Conservation (phyloP, 345 rosid species). For the Eucalyptus pauciflora region DNA sequence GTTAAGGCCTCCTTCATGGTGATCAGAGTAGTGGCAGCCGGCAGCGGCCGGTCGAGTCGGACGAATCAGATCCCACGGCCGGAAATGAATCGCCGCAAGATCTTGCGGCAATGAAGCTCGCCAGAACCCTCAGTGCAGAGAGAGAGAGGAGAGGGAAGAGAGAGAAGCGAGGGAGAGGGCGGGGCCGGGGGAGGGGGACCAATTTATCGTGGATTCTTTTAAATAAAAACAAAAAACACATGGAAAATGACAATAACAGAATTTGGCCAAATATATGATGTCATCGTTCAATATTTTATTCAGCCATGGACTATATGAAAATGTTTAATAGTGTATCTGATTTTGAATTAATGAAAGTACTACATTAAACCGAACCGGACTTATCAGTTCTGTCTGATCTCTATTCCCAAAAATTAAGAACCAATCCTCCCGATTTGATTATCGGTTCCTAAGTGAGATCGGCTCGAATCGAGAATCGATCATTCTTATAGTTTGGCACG, state of each 20-base stretch:
- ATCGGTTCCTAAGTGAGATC: fast-evolving
- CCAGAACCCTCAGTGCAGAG: background rate
- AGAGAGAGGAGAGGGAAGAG: background rate
- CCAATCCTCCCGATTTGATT: fast-evolving
- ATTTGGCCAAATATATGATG: too few relatives aligned
- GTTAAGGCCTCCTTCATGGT: constrained; percentile 85
- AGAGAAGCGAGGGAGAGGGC: background rate
- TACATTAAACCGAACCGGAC: fast-evolving
- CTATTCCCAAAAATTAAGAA: too few relatives aligned
- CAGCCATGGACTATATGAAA: too few relatives aligned
- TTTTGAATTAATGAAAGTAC: too few relatives aligned
- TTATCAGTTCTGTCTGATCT: fast-evolving
- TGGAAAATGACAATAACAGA: too few relatives aligned
- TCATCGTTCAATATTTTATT: too few relatives aligned
- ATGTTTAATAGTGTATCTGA: too few relatives aligned
- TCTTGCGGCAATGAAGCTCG: background rate
- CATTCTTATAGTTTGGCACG: background rate
- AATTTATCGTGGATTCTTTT: background rate
- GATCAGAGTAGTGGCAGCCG: constrained; percentile 88
- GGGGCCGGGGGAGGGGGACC: background rate
- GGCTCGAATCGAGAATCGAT: fast-evolving
- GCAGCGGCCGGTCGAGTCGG: constrained; percentile 14
- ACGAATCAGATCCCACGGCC: background rate
- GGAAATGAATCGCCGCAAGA: constrained; percentile 5
- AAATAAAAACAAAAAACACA: background rate